Base-by-base conservation (phyloP, 495 filamentous ascomycete species). In the Penicillium cinerascens region DNA sequence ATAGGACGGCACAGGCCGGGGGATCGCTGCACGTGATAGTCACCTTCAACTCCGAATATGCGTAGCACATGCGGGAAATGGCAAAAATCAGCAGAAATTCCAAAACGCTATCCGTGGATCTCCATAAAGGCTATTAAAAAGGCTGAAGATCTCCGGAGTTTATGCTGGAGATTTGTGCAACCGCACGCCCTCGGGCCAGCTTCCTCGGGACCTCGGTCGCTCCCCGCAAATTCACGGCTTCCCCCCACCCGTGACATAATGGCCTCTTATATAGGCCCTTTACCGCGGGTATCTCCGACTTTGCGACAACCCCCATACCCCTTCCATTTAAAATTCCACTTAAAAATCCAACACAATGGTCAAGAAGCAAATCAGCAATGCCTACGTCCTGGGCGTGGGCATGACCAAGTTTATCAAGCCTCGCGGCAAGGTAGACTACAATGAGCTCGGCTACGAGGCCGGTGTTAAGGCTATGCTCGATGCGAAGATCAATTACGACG, bases 381-480 rank as follows among this genome's bases (percentile, higher is more conserved):
- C 81, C 77, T 97, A 96, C 76, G 89, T 97, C 66, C 83, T 97
- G 29, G 92, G 92, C 73, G 92, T 97, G 58, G 92, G 92, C 70
- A 92, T 97, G 86, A 98, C 93, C 74, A 95, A 95, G 71, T 98
- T 98, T 81, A 89, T 96, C 80, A 98, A 97, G 78, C 93, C 93
- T 3, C 82, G 92, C 20, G 91, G 91, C 64, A 92, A 93, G 71
- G 88, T 78, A 49, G 71, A 77, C 52, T 73, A 74, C 52, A 64
- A 74, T 66, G 72, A 96, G 67, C 82, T 97, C 6, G 93, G 93
- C 47, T 96, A 91, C 68, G 92, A 97, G 74, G 92, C 93, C 4
- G 92, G 91, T 52, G 80, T 96, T 65, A 97, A 98, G 69, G 93
- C 93, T 43, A 84, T 98, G 80, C 82, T 96, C 3, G 93, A 98